phyloP scores from a whole-genome alignment of 225 moss, liverwort and hornwort species.

The Climacium dendroides region DNA sequence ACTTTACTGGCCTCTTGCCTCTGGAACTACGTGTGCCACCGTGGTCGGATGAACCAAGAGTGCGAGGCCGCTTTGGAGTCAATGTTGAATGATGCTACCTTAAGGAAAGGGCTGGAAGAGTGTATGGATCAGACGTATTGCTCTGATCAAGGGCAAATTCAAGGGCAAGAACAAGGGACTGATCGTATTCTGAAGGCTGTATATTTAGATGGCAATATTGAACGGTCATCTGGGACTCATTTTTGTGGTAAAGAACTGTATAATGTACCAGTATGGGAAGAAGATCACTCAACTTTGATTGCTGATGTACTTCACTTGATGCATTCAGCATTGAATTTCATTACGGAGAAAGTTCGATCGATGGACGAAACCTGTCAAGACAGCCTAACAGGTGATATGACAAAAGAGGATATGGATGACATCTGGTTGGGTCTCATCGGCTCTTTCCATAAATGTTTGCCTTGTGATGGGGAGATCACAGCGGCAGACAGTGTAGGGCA shows the following conservation, averaged over 20 bases:
- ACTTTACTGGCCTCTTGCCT: constrained; percentile 30
- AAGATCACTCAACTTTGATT: constrained; percentile 35
- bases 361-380: constrained; percentile 1
- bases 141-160: constrained; percentile 1
- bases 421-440: constrained; percentile 12
- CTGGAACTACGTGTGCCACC: constrained; percentile 33
- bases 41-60: constrained; percentile 36
- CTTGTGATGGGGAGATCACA: constrained; percentile 17
- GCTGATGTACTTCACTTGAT: constrained; percentile 62
- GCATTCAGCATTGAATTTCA: constrained; percentile 59
- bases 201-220: constrained; percentile 12
- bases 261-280: constrained; percentile 24
- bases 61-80: constrained; percentile 39
- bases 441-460: constrained; percentile 28
- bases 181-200: background rate
- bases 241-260: constrained; percentile 12
- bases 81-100: constrained; percentile 38
- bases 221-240: constrained; percentile 30
- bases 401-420: constrained; percentile 8
- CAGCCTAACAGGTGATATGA: background rate
- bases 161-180: constrained; percentile 8
- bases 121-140: constrained; percentile 29
- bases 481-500: constrained; percentile 35
- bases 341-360: constrained; percentile 23
- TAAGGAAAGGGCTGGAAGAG: constrained; percentile 32